Evolutionary conservation across 2,329 filamentous ascomycete species (phyloP).

Genomic region (Hymenoscyphus repandus): DNA sequence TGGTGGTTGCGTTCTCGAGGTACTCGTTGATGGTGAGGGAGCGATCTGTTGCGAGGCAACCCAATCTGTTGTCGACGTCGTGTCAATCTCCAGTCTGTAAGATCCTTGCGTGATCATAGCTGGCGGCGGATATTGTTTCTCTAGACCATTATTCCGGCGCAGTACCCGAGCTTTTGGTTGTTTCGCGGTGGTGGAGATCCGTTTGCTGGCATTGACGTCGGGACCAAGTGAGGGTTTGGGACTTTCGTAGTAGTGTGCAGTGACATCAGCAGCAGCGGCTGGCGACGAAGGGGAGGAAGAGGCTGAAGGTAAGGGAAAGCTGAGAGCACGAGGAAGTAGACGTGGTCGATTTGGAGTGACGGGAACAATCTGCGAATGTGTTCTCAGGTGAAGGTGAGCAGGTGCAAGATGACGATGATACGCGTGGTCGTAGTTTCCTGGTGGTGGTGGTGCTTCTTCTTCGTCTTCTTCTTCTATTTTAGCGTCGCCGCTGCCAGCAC

Average conservation of each 20-base stretch:
- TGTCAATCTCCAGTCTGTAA: constrained; percentile 18
- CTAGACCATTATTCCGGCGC: constrained; percentile 6
- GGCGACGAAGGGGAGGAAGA: constrained; percentile 26
- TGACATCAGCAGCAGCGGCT: neutral
- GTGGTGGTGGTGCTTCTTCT: neutral
- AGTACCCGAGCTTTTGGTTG: neutral
- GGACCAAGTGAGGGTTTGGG: neutral
- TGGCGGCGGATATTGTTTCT: constrained; percentile 17
- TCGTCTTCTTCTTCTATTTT: no score
- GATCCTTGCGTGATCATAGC: constrained; percentile 26
- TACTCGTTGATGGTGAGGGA: constrained; percentile 6
- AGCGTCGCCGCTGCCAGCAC: no score
- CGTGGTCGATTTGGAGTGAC: neutral
- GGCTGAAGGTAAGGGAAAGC: constrained; percentile 6
- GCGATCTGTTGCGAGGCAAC: constrained; percentile 21
- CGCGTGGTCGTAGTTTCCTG: neutral
- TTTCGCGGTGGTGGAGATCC: neutral
- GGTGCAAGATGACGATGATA: neutral
- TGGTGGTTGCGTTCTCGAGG: constrained; percentile 6
- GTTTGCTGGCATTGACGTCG: neutral
- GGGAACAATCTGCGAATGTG: neutral
- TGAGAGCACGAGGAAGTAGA: neutral
- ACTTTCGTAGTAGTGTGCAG: neutral
- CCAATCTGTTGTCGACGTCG: constrained; percentile 25
- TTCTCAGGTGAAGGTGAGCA: neutral